Evolutionary conservation across 306 rosid species (phyloP).

Genomic region (Lagenaria siceraria): DNA sequence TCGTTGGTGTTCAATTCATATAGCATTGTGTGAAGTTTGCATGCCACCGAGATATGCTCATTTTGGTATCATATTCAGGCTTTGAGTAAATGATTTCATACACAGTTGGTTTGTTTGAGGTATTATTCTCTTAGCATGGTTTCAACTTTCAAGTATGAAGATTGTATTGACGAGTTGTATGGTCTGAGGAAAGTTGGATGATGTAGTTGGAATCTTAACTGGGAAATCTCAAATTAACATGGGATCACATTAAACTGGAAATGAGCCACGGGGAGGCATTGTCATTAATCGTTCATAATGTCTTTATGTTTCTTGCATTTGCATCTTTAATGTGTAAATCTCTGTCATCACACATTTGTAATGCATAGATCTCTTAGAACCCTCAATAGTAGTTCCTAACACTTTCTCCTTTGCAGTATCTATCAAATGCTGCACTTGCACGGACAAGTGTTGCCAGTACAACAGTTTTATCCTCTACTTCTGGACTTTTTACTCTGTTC

Average conservation of each 20-base stretch:
- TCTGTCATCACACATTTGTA: background rate
- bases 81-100: background rate
- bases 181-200: background rate
- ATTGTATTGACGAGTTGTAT: background rate
- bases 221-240: background rate
- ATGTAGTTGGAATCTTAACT: background rate
- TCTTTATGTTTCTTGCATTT: background rate
- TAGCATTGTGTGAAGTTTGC: background rate
- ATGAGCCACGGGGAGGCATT: background rate
- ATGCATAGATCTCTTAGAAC: background rate
- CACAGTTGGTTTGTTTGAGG: background rate
- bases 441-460: constrained; percentile 98
- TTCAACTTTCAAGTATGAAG: background rate
- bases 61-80: background rate
- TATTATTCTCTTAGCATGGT: background rate
- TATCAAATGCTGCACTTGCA: constrained; percentile 96
- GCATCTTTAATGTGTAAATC: background rate
- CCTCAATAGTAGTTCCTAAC: background rate
- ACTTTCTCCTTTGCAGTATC: constrained; percentile 50
- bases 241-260: background rate
- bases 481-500: constrained; percentile 96
- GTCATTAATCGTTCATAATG: background rate
- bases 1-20: background rate
- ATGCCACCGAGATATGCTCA: background rate
- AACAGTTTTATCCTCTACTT: constrained; percentile 91